Conservation (phyloP, 2,329 filamentous ascomycete genomes). For the Cercospora sojina region DNA sequence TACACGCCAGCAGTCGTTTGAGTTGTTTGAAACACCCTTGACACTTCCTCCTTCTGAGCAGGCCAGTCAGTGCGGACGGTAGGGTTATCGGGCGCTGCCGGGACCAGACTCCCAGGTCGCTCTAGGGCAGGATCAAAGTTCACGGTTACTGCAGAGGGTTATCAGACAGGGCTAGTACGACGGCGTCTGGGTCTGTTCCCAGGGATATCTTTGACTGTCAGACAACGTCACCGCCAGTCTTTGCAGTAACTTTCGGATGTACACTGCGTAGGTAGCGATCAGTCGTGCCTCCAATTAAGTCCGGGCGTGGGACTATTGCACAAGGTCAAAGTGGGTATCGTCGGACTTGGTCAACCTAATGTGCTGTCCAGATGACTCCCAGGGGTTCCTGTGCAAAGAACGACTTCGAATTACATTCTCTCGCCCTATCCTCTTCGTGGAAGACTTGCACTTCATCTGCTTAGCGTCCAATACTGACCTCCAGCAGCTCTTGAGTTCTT, state of each 20-base stretch:
- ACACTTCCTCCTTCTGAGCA: no score
- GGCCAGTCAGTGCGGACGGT: not conserved
- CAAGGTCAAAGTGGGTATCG: not conserved
- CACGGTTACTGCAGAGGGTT: not conserved
- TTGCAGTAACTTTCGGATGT: not conserved
- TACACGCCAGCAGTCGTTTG: not conserved
- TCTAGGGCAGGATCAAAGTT: not conserved
- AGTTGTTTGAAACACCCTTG: not conserved
- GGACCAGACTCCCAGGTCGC: not conserved
- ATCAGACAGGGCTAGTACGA: not conserved
- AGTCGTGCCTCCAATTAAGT: not conserved
- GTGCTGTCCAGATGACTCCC: not conserved
- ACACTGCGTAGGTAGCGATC: not conserved
- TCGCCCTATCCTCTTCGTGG: no score
- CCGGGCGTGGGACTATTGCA: not conserved
- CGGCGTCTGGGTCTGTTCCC: not conserved
- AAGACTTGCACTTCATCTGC: not conserved
- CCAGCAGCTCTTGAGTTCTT: not conserved
- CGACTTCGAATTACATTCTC: not conserved
- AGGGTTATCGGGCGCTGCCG: not conserved
- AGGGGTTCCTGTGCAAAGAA: not conserved
- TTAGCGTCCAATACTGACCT: no score
- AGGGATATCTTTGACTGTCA: not conserved
- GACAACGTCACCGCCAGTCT: not conserved
- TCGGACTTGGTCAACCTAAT: not conserved